phyloP scores from a whole-genome alignment of 2,329 filamentous ascomycete genomes.

The Arthrobotrys sinensis region DNA sequence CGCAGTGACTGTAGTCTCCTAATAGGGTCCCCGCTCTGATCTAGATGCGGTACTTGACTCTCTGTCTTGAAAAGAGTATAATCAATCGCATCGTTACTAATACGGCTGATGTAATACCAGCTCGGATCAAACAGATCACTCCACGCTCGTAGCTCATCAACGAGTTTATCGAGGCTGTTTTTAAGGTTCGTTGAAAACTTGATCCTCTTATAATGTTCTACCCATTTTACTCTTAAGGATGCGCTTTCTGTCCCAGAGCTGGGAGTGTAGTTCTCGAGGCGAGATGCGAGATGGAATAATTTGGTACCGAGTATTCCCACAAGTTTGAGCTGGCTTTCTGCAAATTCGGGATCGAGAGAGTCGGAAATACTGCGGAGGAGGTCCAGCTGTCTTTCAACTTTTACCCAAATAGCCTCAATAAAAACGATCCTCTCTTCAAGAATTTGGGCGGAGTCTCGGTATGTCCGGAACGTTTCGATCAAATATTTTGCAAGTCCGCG shows the following conservation, averaged over 20 bases:
- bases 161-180: slow-evolving; percentile 40
- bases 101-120: slow-evolving; percentile 7
- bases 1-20: not conserved
- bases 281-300: slow-evolving; percentile 45
- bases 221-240: not conserved
- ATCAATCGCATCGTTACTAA: slow-evolving; percentile 13
- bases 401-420: slow-evolving; percentile 17
- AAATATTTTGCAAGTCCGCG: not conserved
- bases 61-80: slow-evolving; percentile 58
- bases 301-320: slow-evolving; percentile 54
- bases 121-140: slow-evolving; percentile 9
- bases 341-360: slow-evolving; percentile 51
- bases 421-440: slow-evolving; percentile 14
- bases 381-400: slow-evolving; percentile 63
- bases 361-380: slow-evolving; percentile 62
- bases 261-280: slow-evolving; percentile 1
- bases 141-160: slow-evolving; percentile 61
- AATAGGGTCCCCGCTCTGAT: not conserved
- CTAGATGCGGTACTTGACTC: slow-evolving; percentile 23
- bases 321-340: slow-evolving; percentile 61
- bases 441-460: slow-evolving; percentile 13
- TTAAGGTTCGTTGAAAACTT: slow-evolving; percentile 37
- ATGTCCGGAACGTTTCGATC: not conserved
- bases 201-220: slow-evolving; percentile 42
- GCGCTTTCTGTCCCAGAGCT: not conserved